These are phyloP conservation scores for Monosporascus sp. DNA, from an alignment of 2,329 filamentous ascomycete genomes.

Conservation along the genomic window DNA sequence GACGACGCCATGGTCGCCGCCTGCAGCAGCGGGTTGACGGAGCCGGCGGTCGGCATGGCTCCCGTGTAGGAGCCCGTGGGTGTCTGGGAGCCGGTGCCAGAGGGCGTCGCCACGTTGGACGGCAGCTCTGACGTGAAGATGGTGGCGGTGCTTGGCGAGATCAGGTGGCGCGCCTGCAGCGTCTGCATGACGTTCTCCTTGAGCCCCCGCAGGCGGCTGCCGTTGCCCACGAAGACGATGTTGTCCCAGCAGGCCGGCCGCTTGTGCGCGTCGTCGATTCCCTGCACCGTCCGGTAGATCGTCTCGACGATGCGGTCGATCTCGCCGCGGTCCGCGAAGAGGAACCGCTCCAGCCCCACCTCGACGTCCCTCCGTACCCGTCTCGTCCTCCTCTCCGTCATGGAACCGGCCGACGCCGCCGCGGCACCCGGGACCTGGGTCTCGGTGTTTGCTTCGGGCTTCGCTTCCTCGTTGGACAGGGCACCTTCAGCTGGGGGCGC, in stretches of 20 bases:
- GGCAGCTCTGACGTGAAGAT: slow-evolving; percentile 97
- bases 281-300: slow-evolving; percentile 77
- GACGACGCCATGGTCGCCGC: slow-evolving; percentile 77
- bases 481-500: slow-evolving; percentile 13
- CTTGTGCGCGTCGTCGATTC: slow-evolving; percentile 78
- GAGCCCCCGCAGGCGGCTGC: slow-evolving; percentile 68
- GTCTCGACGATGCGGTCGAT: slow-evolving; percentile 79
- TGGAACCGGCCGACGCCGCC: slow-evolving; percentile 23
- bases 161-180: slow-evolving; percentile 74
- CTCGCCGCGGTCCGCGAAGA: slow-evolving; percentile 62
- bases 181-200: slow-evolving; percentile 82
- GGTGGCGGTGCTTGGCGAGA: slow-evolving; percentile 87
- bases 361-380: slow-evolving; percentile 64
- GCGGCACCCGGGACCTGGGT: slow-evolving; percentile 16
- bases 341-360: slow-evolving; percentile 71
- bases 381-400: slow-evolving; percentile 44
- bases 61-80: slow-evolving; percentile 61
- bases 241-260: slow-evolving; percentile 87
- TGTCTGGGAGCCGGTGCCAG: slow-evolving; percentile 86
- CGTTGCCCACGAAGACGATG: slow-evolving; percentile 87
- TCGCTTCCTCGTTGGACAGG: slow-evolving; percentile 7
- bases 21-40: slow-evolving; percentile 84
- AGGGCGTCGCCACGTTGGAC: slow-evolving; percentile 85
- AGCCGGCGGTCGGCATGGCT: slow-evolving; percentile 43
- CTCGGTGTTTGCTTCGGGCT: slow-evolving; percentile 13